These are phyloP conservation scores for Exophiala lecanii-corni DNA, from an alignment of 2,329 filamentous ascomycete species.

Conservation along the genomic window DNA sequence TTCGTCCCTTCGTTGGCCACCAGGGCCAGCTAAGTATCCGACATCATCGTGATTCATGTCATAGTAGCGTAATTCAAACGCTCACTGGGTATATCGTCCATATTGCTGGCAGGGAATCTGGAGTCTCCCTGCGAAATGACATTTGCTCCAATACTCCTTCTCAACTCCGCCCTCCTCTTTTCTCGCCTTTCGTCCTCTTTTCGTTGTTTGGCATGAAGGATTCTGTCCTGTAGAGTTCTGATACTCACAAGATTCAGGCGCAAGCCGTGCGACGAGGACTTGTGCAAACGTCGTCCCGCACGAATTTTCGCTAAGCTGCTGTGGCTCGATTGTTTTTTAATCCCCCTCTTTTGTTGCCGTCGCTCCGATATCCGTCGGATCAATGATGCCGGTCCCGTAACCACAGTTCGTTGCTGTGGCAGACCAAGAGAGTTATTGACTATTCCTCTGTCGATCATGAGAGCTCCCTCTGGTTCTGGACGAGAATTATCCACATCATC, in stretches of 20 bases:
- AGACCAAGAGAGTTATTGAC: constrained; percentile 55
- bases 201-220: constrained; percentile 40
- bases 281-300: constrained; percentile 22
- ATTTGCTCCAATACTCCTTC: constrained; percentile 50
- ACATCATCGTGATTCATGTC: constrained; percentile 6
- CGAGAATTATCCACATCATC: constrained; percentile 46
- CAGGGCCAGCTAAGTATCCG: constrained; percentile 9
- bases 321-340: constrained; percentile 29
- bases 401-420: constrained; percentile 44
- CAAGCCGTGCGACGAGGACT: constrained; percentile 40
- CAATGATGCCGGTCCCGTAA: constrained; percentile 37
- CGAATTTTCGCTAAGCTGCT: constrained; percentile 31
- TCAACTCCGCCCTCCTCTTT: constrained; percentile 49
- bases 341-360: constrained; percentile 26
- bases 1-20: constrained; percentile 7
- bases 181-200: constrained; percentile 47
- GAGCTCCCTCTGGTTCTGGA: constrained; percentile 35
- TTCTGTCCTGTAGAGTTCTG: constrained; percentile 44
- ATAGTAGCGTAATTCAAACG: constrained; percentile 1
- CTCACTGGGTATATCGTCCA: not conserved
- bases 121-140: constrained; percentile 34
- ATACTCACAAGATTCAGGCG: constrained; percentile 50
- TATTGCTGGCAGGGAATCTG: constrained; percentile 27
- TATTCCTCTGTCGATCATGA: constrained; percentile 38
- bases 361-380: constrained; percentile 33